Base-by-base conservation (phyloP, 176 grass and related monocot genomes). In the Triticum turgidum region DNA sequence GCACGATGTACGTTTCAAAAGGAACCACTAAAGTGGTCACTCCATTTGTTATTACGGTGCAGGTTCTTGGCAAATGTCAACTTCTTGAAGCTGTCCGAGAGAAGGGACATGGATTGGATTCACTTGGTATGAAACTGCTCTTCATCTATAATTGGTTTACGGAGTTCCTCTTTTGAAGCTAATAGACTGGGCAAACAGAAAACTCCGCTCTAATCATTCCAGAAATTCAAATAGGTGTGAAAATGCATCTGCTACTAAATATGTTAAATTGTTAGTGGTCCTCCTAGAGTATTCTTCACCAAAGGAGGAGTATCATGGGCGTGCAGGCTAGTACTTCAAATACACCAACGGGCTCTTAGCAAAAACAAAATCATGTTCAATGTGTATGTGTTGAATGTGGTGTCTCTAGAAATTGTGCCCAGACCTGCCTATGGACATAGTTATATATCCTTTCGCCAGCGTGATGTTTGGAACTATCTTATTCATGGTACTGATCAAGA, bases 21-120 rank as follows among this genome's bases (percentile, higher is more conserved):
- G 9, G 52, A 68, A 79, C 83, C 45, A 39, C 9, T 83, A 29
- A 29, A 61, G 61, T 71, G 35, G 39, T 59, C 78, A 37, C 4
- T 69, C 20, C 21, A 61, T 61, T n/a, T 61, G 37, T 5, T 85
- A 64, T 13, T 66, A 14, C 74, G 9, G 27, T 79, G 6, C 82
- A 97, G 95, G 89, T 91, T 90, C 89, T 97, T 20, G 89, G 90
- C 21, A 93, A 95, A 91, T 97, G 95, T 63, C 95, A 97, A 72
- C 92, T 97, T 82, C 80, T 81, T 77, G 92, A 95, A 84, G 82
- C 85, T 84, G 91, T 97, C 87, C 87, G 85, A 75, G 92, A 93
- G 88, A 97, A 94, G 89, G 89, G 93, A 35, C 76, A 88, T 15
- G 87, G 91, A 64, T 73, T 97, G 72, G 95, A 93, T 81, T 94